Evolutionary conservation across 2,329 filamentous ascomycete genomes (phyloP).

Genomic region (Colletotrichum gloeosporioides): DNA sequence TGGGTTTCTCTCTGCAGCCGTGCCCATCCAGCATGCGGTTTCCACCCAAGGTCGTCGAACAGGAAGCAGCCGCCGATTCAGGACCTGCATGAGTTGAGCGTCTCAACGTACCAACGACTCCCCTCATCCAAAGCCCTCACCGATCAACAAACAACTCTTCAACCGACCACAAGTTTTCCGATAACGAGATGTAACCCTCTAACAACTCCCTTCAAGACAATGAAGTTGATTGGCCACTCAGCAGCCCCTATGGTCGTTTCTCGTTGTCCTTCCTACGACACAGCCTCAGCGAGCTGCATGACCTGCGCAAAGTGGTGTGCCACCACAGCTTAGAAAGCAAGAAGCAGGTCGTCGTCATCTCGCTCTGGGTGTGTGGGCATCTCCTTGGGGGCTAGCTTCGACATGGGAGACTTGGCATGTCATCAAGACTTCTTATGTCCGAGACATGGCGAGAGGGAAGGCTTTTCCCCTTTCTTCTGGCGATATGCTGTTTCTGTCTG

Average conservation of each 20-base stretch:
- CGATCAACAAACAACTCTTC: not conserved
- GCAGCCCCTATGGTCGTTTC: not conserved
- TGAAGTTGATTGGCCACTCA: not conserved
- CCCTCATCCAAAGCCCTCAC: not conserved
- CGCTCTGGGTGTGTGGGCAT: not conserved
- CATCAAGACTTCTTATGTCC: constrained; percentile 1
- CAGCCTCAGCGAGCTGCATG: not conserved
- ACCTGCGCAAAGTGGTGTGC: not conserved
- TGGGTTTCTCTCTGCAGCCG: not conserved
- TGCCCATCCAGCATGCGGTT: not conserved
- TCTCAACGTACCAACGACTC: not conserved
- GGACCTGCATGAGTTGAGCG: not conserved
- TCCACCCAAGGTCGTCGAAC: not conserved
- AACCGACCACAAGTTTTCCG: not conserved
- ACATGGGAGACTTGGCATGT: constrained; percentile 9
- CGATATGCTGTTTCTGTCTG: not conserved
- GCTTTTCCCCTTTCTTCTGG: not conserved
- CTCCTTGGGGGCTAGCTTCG: not conserved
- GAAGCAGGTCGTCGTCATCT: constrained; percentile 7
- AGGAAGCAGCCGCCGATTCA: not conserved
- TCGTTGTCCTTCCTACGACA: not conserved
- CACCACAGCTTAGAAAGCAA: not conserved
- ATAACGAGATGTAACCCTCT: not conserved
- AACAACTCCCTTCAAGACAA: not conserved
- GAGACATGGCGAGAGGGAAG: not conserved